Base-by-base conservation (phyloP, 2,329 filamentous ascomycete species). In the Alternaria novae-zelandiae region DNA sequence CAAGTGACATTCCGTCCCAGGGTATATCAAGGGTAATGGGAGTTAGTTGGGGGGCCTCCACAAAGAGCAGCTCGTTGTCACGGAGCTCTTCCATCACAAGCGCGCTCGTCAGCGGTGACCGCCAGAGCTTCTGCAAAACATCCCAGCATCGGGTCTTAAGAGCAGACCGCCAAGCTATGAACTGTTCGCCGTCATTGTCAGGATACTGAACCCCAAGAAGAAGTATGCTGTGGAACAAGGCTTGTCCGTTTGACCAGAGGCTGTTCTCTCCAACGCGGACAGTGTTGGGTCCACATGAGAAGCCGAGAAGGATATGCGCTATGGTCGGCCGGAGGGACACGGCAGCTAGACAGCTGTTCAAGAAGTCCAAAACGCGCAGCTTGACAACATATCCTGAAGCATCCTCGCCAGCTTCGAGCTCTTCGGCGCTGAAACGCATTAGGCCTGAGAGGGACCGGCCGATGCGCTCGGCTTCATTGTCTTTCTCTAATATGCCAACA, bases 251-350 rank as follows among this genome's bases (percentile, higher is more conserved):
- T 12, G 89, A 87, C 78, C 97, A 96, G 3, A 91, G 81, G 51
- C 93, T 87, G 26, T 89, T 87, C 1, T 88, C 82, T 54, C 91
- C 86, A 30, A 96, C 83, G 23, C 88, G 88, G 3, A 98, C 83
- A 10, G 86, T 86, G 66, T 89, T 90, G 36, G 90, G 87, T 46
- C 89, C 88, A 72, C 93, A 96, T 59, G 87, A 87, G 78, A 99
- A 97, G 0, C 96, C 96, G 6, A 99, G 88, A 2, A 99, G 84
- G 49, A 97, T 85, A 78, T 99, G 96, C 0, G 95, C 96, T 69
- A 99, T 90, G 2, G 91, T 96, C 5, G 96, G 94, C 70, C 90
- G 88, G 70, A 91, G 87, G 1, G 91, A 90, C 25, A 90, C 91
- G 32, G 91, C 89, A 57, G 87, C 86, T 3, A 99, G 85, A 75